Evolutionary conservation across 1,284 basidiomycete genomes (phyloP), one percentile per base, ranked within the genome.

Genomic region (Sporisorium sorghi): DNA sequence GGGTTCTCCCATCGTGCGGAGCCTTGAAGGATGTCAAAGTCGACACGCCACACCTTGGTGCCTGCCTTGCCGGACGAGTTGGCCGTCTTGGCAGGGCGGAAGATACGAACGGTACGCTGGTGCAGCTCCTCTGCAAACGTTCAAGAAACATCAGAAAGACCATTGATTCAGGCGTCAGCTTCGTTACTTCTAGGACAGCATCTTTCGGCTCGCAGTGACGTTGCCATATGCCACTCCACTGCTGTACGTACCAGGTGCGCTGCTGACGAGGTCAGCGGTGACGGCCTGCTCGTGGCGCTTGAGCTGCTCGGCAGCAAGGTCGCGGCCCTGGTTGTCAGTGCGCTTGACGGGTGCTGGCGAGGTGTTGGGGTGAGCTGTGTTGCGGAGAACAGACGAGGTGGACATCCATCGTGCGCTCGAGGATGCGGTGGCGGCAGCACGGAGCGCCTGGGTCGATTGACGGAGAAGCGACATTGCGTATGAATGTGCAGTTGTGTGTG

Each of bases 1-100:
- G 94, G 93, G 85, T 98, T 98, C 88, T 97, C 94, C 96, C 96
- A 99, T 67, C 96, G 89, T 14, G 92, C 94, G 33, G 89, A 90
- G 44, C 94, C 93, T 74, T 90, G 90, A 19, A 98, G 87, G 63
- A 91, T 91, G 81, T 99, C 96, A 88, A 91, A 99, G 86, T 99
- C 96, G 81, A 99, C 90, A 74, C 93, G 88, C 96, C 96, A 99
- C 79, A 91, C 89, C 78, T 91, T 89, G 23, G 90, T 90, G 86
- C 96, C 95, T 53, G 90, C 91, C 68, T 77, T 89, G 54, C 93
- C 95, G 54, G 93, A 94, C 86, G 97, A 94, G 90, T 96, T 98
- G 10, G 95, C 96, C 75, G 93, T 94, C 77, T 93, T 92, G 23
- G 94, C 91, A 0, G 95, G 93, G 84, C 94, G 92, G 87, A 90